A percentile compares a stretch with the other conserved stretches of the same genome.
These are phyloP conservation scores for Bothriochloa decipiens DNA, from an alignment of 176 grass and related monocot species.

Conservation along the genomic window DNA sequence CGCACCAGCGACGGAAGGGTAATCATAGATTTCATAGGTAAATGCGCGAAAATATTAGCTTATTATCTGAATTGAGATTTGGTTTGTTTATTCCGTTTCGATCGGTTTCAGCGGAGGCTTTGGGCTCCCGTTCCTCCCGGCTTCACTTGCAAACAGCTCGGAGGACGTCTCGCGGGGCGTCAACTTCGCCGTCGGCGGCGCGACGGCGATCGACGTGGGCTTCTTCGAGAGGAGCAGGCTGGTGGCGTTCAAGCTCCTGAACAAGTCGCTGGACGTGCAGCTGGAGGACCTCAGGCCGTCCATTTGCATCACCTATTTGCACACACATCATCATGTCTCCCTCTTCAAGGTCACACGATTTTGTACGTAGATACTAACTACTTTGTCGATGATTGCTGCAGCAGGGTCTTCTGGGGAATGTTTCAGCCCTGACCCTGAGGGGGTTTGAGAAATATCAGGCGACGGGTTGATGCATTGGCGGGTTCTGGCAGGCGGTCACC, in stretches of 20 bases:
- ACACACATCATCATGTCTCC: too few species aligned
- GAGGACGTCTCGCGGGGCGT: conserved; percentile 38
- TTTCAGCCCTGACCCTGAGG: too few species aligned
- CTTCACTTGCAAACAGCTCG: neutral
- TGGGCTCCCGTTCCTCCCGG: conserved; percentile 49
- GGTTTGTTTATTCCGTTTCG: neutral
- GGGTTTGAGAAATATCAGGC: too few species aligned
- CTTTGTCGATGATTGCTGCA: too few species aligned
- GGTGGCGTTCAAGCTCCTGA: neutral
- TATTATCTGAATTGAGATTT: neutral
- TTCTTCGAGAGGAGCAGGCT: conserved; percentile 45
- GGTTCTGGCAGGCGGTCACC: too few species aligned
- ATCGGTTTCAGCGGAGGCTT: conserved; percentile 43
- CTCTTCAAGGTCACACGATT: too few species aligned
- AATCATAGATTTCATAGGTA: conserved; percentile 60
- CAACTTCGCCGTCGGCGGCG: conserved; percentile 58
- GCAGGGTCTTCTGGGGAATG: too few species aligned
- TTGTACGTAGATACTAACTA: too few species aligned
- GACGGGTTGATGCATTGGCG: too few species aligned
- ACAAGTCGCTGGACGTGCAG: conserved; percentile 38
- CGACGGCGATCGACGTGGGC: conserved; percentile 44
- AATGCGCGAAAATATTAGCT: neutral
- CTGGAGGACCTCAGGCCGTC: conserved; percentile 40
- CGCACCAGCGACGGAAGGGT: conserved; percentile 39
- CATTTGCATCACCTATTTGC: neutral